Base-by-base conservation (phyloP, 257 asterid species). In the Striga asiatica region DNA sequence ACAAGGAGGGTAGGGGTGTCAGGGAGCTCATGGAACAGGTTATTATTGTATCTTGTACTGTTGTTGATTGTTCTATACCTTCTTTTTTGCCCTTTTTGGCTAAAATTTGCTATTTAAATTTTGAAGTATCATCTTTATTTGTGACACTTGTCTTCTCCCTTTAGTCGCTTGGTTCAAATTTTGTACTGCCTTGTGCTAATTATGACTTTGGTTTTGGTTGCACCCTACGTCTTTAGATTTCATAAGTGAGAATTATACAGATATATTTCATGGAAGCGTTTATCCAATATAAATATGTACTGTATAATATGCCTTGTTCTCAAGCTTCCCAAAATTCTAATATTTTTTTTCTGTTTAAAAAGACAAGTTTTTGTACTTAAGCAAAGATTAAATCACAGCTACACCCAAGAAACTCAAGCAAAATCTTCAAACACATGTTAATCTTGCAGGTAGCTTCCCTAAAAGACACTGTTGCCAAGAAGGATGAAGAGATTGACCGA, bases 21-120 rank as follows among this genome's bases (percentile, higher is more conserved):
- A 72, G 92, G 64, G 98, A 91, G 64, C 93, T 91, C 45, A 78
- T 84, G 95, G 98, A 87, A 71, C 98, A 91, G 95, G 98, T 92
- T 39, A 63, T 56, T 21, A 58, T 48, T 35, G 9, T 46, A 12
- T 21, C 24, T 67, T 38, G 29, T 28, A 25, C 14, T 27, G 23
- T 32, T 52, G 48, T 34, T 43, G 14, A 37, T 12, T 56, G 38
- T 14, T 27, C 22, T 31, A 31, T 13, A 41, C 17, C 31, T 20
- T 19, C 61, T 32, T 27, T 27, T 27, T 18, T n/a, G n/a, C n/a
- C n/a, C n/a, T n/a, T n/a, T n/a, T 49, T 64, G 29, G 34, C 56
- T 19, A 23, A 17, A 32, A 22, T 64, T 31, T 41, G 58, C 45
- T 50, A 17, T 49, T 27, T 68, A 7, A 25, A 50, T 32, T 37